Percentiles rank a stretch among this genome's conserved stretches.
Conservation (phyloP, 371 early-diverging fungal species). For the Smittium culicis region DNA sequence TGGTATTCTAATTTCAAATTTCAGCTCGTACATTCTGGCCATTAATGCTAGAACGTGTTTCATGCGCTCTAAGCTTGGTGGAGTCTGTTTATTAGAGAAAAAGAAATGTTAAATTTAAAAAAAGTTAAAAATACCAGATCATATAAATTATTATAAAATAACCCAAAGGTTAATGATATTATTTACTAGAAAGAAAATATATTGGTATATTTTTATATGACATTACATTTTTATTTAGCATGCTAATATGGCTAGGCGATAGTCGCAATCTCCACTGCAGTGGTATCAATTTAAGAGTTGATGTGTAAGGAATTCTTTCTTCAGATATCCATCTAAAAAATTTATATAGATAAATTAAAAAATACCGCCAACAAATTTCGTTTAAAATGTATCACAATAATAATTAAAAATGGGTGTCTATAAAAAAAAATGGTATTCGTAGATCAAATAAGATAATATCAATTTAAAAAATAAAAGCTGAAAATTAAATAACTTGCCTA, state of each 20-base stretch:
- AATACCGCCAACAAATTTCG: too few species aligned
- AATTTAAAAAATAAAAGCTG: too few species aligned
- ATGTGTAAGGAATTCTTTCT: constrained; percentile 7
- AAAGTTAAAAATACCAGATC: too few species aligned
- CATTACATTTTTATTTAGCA: not conserved
- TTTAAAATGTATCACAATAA: too few species aligned
- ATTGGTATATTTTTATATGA: not conserved
- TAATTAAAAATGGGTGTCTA: too few species aligned
- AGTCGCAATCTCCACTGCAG: constrained; percentile 1
- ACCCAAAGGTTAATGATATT: too few species aligned
- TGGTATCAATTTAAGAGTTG: not conserved
- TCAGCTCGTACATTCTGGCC: not conserved
- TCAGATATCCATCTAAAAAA: not conserved
- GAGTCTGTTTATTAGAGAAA: not conserved
- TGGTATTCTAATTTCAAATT: constrained; percentile 4
- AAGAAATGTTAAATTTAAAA: too few species aligned
- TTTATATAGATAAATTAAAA: not conserved
- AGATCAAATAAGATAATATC: too few species aligned
- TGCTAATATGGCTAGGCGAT: not conserved
- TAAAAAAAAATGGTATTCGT: too few species aligned
- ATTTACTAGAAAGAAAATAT: too few species aligned
- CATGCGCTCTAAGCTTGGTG: not conserved
- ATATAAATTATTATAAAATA: too few species aligned
- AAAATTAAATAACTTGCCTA: not conserved
- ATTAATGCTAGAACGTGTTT: not conserved